Conservation (phyloP, 768 basidiomycete species). For the Termitomyces sp. region DNA sequence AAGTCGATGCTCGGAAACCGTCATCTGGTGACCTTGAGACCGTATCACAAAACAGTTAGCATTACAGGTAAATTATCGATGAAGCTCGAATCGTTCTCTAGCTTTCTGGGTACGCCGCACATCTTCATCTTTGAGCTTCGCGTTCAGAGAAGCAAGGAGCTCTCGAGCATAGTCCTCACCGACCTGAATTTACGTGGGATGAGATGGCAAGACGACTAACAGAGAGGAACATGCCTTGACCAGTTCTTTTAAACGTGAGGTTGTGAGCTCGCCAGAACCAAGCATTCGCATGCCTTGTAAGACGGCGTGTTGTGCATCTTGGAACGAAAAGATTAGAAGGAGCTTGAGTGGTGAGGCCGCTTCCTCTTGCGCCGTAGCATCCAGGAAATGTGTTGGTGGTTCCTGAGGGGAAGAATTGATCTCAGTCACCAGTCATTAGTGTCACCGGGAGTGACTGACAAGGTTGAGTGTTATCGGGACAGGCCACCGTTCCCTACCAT, state of each 20-base stretch:
- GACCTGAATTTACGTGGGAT: slow-evolving; percentile 32
- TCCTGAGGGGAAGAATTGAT: slow-evolving; percentile 31
- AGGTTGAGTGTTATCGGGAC: slow-evolving; percentile 75
- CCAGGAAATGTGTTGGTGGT: slow-evolving; percentile 61
- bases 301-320: slow-evolving; percentile 25
- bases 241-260: slow-evolving; percentile 42
- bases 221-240: slow-evolving; percentile 40
- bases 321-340: slow-evolving; percentile 62
- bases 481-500: slow-evolving; percentile 65
- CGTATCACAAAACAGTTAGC: background rate
- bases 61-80: slow-evolving; percentile 10
- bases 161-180: slow-evolving; percentile 63
- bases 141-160: slow-evolving; percentile 50
- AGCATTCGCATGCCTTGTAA: slow-evolving; percentile 63
- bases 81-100: slow-evolving; percentile 43
- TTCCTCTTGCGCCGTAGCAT: slow-evolving; percentile 71
- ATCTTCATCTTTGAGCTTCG: slow-evolving; percentile 64
- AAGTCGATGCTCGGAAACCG: background rate
- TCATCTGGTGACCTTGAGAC: background rate
- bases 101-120: slow-evolving; percentile 54
- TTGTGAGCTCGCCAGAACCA: slow-evolving; percentile 55
- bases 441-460: slow-evolving; percentile 35
- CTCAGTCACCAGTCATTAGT: background rate
- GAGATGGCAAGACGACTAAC: background rate
- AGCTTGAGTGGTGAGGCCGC: slow-evolving; percentile 57